phyloP scores from a whole-genome alignment of 176 grass and related monocot genomes.

The Carex pumila region DNA sequence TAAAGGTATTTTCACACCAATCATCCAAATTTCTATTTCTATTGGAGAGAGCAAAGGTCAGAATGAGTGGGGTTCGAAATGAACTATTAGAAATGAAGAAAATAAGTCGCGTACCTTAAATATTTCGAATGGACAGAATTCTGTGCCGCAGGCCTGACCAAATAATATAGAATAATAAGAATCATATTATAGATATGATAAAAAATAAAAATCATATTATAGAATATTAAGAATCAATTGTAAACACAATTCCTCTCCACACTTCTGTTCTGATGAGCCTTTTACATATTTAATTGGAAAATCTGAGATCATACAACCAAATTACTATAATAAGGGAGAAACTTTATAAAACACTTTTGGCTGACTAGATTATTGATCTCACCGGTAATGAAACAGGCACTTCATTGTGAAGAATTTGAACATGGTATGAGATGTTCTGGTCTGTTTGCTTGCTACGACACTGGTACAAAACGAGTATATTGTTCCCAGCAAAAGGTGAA shows the following conservation, averaged over 20 bases:
- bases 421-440: slow-evolving; percentile 39
- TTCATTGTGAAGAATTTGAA: slow-evolving; percentile 96
- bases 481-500: slow-evolving; percentile 92
- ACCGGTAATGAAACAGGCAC: slow-evolving; percentile 72
- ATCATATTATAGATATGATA: background rate
- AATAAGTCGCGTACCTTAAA: slow-evolving; percentile 52
- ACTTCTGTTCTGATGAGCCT: background rate
- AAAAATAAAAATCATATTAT: background rate
- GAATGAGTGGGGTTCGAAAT: background rate
- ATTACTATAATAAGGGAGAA: background rate
- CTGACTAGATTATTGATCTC: slow-evolving; percentile 19
- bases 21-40: background rate
- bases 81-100: background rate
- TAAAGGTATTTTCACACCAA: background rate
- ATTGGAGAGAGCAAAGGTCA: background rate
- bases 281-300: background rate
- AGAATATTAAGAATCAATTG: background rate
- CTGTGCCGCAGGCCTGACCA: slow-evolving; percentile 62
- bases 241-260: background rate
- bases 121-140: slow-evolving; percentile 70
- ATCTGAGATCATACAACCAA: background rate
- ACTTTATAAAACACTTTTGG: background rate
- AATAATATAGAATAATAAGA: background rate
- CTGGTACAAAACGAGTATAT: slow-evolving; percentile 76
- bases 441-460: slow-evolving; percentile 46